Conservation (phyloP, 129 eudicot genomes). For the Pseudognaphalium luteoalbum region DNA sequence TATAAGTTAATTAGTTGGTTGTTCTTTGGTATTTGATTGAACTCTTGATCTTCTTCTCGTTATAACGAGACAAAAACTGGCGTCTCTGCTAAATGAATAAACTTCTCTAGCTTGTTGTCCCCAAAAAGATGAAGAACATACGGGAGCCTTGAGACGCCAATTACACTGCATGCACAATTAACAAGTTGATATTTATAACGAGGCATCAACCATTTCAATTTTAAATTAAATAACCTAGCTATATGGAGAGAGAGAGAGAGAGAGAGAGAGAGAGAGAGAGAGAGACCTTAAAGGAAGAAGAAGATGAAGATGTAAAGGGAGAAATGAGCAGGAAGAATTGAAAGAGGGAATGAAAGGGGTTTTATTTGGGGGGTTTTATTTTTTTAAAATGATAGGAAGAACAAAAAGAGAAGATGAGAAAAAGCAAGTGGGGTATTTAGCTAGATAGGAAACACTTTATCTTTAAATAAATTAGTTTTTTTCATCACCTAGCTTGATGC, state of each 20-base stretch:
- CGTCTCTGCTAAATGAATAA: conserved; percentile 24
- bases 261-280: conserved; percentile 28
- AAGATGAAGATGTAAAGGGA: conserved; percentile 13
- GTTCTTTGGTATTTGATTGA: background rate
- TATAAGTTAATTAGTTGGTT: conserved; percentile 6
- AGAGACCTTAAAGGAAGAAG: conserved; percentile 39
- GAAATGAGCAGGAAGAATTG: conserved; percentile 16
- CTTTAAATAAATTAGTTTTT: conserved; percentile 44
- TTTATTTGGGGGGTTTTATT: conserved; percentile 42
- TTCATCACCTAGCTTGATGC: conserved; percentile 42
- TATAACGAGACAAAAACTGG: conserved; percentile 17
- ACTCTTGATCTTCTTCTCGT: conserved; percentile 24
- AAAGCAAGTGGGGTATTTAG: conserved; percentile 50
- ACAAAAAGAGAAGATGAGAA: conserved; percentile 48
- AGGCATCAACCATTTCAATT: conserved; percentile 18
- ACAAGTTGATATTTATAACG: conserved; percentile 24
- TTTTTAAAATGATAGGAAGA: conserved; percentile 54
- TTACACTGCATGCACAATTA: conserved; percentile 41
- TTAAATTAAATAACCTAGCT: too few relatives aligned
- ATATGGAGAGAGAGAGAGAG: background rate
- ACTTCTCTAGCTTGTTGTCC: conserved; percentile 32
- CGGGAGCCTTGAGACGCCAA: conserved; percentile 37
- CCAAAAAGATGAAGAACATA: conserved; percentile 18
- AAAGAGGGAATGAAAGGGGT: conserved; percentile 44
- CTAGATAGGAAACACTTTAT: conserved; percentile 45